Evolutionary conservation across 2,329 filamentous ascomycete species (phyloP), one percentile per base, ranked within the genome.

Genomic region (Xylaria polymorpha): DNA sequence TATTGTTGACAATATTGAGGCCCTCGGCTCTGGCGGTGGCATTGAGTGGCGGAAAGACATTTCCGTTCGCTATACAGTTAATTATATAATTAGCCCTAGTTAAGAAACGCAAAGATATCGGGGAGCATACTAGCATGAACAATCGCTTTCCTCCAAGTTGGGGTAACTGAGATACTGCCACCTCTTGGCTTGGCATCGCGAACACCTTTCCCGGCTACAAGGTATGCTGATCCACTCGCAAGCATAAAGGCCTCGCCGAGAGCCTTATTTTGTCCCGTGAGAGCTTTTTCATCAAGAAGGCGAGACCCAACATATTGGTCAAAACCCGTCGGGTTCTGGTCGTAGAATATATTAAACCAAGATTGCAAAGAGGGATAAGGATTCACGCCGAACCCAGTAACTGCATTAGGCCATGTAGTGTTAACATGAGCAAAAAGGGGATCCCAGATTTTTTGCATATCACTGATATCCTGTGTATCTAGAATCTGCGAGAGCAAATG

Each of bases 61-160:
- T 55, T 0, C 74, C 74, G 6, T 73, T 76, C 4, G 77, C 80
- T 81, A 44, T 50, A 5, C 18, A 51, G 12, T 37, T 43, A 63
- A 10, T n/a, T 29, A 29, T n/a, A n/a, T n/a, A n/a, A n/a, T 72
- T 69, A 74, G 56, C 69, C 9, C 1, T n/a, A 43, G 2, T 37
- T 37, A 39, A 48, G 29, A 10, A 37, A 18, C 57, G 20, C 5
- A n/a, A 53, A 41, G 22, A 18, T 9, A 18, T 44, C 48, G 25
- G 46, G n/a, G 32, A 15, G 5, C 82, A 76, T 75, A 84, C 84
- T 71, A 0, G 78, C 71, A 60, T 85, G 83, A 2, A 83, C 75
- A 20, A 81, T 80, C 0, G 83, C 79, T 14, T 72, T 82, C 18
- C 87, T 80, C 85, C 86, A 90, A 0, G 84, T 84, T 0, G 86